Conservation (phyloP, 2,329 filamentous ascomycete genomes). For the Colletotrichum endophyticum region DNA sequence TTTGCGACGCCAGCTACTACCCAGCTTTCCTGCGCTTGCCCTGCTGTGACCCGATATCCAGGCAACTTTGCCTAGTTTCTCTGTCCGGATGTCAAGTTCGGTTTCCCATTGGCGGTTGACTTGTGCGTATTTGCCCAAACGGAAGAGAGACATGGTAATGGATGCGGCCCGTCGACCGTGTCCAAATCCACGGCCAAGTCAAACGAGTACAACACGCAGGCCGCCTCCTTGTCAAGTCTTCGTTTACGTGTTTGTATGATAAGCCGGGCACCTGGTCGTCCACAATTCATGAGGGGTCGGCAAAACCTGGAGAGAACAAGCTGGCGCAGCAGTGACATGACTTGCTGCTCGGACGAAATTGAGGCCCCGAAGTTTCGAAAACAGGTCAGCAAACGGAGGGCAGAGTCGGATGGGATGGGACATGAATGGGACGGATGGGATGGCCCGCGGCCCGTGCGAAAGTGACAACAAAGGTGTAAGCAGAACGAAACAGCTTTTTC, state of each 20-base stretch:
- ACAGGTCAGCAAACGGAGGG: constrained; percentile 1
- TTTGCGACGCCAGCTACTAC: not conserved
- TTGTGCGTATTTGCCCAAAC: not conserved
- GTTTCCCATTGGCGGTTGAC: not conserved
- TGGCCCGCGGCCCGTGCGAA: constrained; percentile 17
- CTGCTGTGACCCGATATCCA: not conserved
- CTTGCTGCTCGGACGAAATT: constrained; percentile 13
- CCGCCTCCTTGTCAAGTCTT: not conserved
- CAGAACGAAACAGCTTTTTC: constrained; percentile 1
- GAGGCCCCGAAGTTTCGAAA: not conserved
- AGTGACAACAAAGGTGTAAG: constrained; percentile 5
- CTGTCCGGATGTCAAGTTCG: not conserved
- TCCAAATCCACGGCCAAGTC: not conserved
- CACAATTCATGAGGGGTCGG: not conserved
- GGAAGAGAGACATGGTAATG: not conserved
- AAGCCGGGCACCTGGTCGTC: not conserved
- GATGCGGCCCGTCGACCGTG: not conserved
- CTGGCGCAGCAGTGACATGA: not conserved
- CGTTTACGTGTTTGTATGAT: not conserved
- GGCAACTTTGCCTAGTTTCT: not conserved
- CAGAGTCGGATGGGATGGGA: not conserved
- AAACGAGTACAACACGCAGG: not conserved
- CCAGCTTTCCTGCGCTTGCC: not conserved
- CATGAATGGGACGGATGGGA: not conserved
- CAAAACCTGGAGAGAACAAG: not conserved